Conservation (phyloP, 179 eudicot species). For the Amaranthus tricolor region DNA sequence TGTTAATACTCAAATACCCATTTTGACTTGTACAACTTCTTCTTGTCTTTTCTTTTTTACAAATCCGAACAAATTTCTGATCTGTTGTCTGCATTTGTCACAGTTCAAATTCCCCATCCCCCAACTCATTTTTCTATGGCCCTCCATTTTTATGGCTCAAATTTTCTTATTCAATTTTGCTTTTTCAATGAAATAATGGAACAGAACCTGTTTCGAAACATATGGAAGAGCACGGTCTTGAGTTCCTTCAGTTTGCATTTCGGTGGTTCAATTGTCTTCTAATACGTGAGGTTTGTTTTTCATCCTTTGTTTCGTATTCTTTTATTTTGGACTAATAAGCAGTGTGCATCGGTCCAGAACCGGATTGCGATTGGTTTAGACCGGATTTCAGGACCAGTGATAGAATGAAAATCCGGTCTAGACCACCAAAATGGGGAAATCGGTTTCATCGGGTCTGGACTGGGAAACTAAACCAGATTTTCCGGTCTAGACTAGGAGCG, state of each 20-base stretch:
- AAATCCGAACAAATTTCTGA: background rate
- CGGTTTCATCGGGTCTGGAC: too few relatives aligned
- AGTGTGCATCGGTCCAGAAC: background rate
- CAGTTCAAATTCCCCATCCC: background rate
- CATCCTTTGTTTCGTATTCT: background rate
- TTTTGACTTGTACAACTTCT: background rate
- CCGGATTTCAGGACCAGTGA: too few relatives aligned
- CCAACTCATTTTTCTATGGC: background rate
- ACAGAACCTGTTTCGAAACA: constrained; percentile 87
- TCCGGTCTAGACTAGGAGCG: too few relatives aligned
- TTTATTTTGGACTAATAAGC: background rate
- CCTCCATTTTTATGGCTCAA: background rate
- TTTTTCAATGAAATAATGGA: constrained; percentile 7
- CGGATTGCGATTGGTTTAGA: too few relatives aligned
- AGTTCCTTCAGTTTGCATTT: constrained; percentile 95
- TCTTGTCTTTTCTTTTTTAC: background rate
- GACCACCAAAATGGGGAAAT: too few relatives aligned
- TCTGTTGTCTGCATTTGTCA: background rate
- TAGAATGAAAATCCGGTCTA: too few relatives aligned
- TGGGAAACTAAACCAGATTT: too few relatives aligned
- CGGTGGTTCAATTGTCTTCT: constrained; percentile 99
- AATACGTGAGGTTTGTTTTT: constrained; percentile 76
- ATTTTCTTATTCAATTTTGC: background rate
- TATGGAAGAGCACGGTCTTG: constrained; percentile 96
- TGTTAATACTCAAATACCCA: background rate